Evolutionary conservation across 192 early-diverging fungal species (phyloP), one percentile per base, ranked within the genome.

Genomic region (Coemansia sp.): DNA sequence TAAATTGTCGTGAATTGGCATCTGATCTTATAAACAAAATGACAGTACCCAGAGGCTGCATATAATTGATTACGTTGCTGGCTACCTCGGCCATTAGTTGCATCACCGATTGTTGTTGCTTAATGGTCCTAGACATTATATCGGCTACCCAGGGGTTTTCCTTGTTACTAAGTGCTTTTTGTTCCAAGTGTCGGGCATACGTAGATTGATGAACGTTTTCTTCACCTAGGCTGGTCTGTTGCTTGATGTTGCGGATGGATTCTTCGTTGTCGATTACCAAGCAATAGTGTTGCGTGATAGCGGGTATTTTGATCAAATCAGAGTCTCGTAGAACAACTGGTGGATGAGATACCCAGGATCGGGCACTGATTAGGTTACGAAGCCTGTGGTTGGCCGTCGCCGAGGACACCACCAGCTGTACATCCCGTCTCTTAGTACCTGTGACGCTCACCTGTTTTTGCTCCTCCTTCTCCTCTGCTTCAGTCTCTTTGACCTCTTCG

Each of bases 71-170:
- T 5, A 72, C 71, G 54, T 81, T 81, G 65, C 57, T 45, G 0
- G 79, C 74, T 2, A 70, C 79, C 51, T 81, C 79, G 51, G 70
- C 70, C 64, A 74, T 75, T 22, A 73, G 45, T 48, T 73, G 60
- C 67, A 73, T 73, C 8, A 66, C 53, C 48, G 63, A 45, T 17
- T 45, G 3, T 28, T 75, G 67, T 20, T 61, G 51, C 35, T 66
- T 18, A 4, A 3, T 64, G 22, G 60, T 35, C 32, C 61, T 4
- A 3, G 8, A 4, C 39, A 15, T 15, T 2, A 63, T 18, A 11
- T 39, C 37, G 6, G 60, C 3, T 7, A 38, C 43, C 20, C 53
- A 37, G 6, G 39, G 34, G 17, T 69, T 17, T 6, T 45, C 32
- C 12, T 51, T 15, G 8, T 34, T 14, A 2, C 2, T 43, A 7